A percentile compares a stretch with the other conserved stretches of the same genome.
phyloP scores from a whole-genome alignment of 331 rosid genomes.

The Pyrus hybrid region DNA sequence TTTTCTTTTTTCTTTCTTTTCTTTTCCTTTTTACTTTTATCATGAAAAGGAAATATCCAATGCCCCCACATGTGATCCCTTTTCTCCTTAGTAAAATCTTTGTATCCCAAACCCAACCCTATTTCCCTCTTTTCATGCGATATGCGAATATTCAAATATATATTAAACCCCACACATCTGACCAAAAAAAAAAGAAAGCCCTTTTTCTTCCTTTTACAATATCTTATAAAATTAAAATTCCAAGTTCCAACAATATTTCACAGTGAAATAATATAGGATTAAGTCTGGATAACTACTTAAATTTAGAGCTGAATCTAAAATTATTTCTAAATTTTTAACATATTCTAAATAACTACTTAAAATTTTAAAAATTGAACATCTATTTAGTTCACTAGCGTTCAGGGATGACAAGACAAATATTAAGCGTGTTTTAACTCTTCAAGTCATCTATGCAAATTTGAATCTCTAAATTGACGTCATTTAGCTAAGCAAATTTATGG shows the following conservation, averaged over 20 bases:
- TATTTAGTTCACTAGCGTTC: too few relatives aligned
- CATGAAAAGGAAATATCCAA: background rate
- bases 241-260: background rate
- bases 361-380: too few relatives aligned
- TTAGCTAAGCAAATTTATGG: too few relatives aligned
- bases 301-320: too few relatives aligned
- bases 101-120: background rate
- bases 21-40: background rate
- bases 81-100: background rate
- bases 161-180: background rate
- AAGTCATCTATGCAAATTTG: too few relatives aligned
- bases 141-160: background rate
- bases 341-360: too few relatives aligned
- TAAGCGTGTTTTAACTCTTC: too few relatives aligned
- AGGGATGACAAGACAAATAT: too few relatives aligned
- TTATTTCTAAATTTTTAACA: too few relatives aligned
- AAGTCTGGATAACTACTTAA: too few relatives aligned
- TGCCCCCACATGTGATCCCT: background rate
- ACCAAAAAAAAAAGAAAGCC: background rate
- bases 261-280: background rate
- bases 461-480: too few relatives aligned
- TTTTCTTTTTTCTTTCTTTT: background rate
- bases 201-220: background rate
- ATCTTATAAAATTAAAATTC: background rate
- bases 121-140: too few relatives aligned